phyloP scores from a whole-genome alignment of 208 protist species.

The Strigomonas galati region DNA sequence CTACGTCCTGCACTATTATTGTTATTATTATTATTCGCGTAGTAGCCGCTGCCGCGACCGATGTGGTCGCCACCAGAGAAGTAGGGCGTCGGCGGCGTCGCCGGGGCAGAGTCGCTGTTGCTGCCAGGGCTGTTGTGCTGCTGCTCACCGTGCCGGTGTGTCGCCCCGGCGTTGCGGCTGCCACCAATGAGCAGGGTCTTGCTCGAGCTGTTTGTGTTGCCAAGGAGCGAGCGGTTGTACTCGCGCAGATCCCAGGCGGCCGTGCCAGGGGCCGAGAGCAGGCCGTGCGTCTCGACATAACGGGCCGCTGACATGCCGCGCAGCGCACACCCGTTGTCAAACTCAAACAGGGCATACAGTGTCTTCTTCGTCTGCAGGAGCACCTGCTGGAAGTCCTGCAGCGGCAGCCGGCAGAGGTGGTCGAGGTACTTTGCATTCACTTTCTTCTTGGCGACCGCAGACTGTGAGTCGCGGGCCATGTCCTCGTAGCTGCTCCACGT shows the following conservation, averaged over 20 bases:
- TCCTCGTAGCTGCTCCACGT: neutral
- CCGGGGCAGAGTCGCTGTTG: neutral
- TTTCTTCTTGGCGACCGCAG: neutral
- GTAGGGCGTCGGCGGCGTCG: neutral
- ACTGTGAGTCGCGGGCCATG: neutral
- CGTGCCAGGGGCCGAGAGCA: neutral
- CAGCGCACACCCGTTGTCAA: conserved; percentile 6
- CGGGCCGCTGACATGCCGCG: neutral
- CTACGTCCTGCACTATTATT: neutral
- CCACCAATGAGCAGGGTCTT: neutral
- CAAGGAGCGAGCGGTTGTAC: neutral
- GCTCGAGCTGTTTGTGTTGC: neutral
- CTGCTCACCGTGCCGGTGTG: neutral
- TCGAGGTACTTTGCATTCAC: neutral
- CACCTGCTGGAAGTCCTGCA: neutral
- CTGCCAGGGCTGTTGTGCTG: too few species aligned
- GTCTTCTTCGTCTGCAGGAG: neutral
- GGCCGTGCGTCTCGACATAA: neutral
- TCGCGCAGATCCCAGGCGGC: neutral
- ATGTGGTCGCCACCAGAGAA: neutral
- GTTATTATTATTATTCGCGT: conserved; percentile 4
- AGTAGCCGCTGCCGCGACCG: neutral
- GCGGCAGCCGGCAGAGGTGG: neutral
- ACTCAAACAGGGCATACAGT: conserved; percentile 2
- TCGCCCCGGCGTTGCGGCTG: neutral